Percentiles rank a stretch among this genome's conserved stretches.
phyloP scores from a whole-genome alignment of 2,329 filamentous ascomycete genomes.

The Colletotrichum neosansevieriae region DNA sequence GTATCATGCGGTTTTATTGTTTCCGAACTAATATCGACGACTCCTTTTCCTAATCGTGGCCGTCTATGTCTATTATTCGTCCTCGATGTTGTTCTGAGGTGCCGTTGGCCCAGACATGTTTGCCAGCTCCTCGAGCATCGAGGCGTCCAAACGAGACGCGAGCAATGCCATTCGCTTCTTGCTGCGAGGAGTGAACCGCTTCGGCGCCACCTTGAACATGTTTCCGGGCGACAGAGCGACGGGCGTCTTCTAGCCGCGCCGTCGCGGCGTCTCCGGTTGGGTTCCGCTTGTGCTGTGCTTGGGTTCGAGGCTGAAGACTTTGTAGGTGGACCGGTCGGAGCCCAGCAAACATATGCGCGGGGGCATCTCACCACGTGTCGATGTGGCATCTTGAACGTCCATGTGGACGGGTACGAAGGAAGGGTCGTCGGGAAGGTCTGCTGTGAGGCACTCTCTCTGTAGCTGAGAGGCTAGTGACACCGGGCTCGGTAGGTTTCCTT shows the following conservation, averaged over 20 bases:
- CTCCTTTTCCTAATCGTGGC: background rate
- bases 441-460: background rate
- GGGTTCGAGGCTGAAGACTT: conserved; percentile 56
- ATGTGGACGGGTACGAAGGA: conserved; percentile 60
- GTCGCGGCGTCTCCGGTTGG: conserved; percentile 1
- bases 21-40: background rate
- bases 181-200: conserved; percentile 35
- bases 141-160: conserved; percentile 2
- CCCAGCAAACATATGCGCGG: conserved; percentile 64
- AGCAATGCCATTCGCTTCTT: conserved; percentile 29
- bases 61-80: background rate
- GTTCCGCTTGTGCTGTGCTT: background rate
- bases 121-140: conserved; percentile 28
- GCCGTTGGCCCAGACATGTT: background rate
- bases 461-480: background rate
- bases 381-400: conserved; percentile 61
- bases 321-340: conserved; percentile 60
- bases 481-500: conserved; percentile 33
- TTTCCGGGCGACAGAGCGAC: conserved; percentile 31
- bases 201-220: conserved; percentile 37
- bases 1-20: background rate
- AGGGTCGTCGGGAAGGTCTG: conserved; percentile 43
- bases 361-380: conserved; percentile 60
- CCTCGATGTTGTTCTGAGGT: background rate
- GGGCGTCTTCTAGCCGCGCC: conserved; percentile 29